phyloP scores from a whole-genome alignment of 1,139 yeast genomes.

The Hyphopichia fennica region DNA sequence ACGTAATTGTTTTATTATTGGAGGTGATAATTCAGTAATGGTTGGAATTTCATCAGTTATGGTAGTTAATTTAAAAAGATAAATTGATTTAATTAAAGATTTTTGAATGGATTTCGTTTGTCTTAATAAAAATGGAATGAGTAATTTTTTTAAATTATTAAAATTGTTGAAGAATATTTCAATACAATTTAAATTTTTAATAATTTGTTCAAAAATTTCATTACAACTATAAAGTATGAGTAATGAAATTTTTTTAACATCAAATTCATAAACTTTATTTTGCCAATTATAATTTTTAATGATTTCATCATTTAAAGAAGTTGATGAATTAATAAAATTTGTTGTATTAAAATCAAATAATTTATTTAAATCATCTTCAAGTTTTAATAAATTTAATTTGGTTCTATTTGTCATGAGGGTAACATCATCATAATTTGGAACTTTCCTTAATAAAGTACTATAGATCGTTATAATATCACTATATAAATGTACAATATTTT shows the following conservation, averaged over 20 bases:
- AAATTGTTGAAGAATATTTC: conserved; percentile 37
- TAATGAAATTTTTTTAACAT: conserved; percentile 21
- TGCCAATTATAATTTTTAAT: conserved; percentile 26
- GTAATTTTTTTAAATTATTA: conserved; percentile 39
- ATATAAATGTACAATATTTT: conserved; percentile 36
- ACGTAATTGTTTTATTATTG: conserved; percentile 27
- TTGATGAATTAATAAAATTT: conserved; percentile 6
- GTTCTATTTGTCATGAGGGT: conserved; percentile 32
- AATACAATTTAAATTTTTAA: conserved; percentile 29
- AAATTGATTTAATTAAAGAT: conserved; percentile 24
- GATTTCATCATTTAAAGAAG: not conserved
- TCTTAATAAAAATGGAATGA: conserved; percentile 33
- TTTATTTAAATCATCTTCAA: conserved; percentile 35
- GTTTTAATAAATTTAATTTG: conserved; percentile 20
- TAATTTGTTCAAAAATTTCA: conserved; percentile 21
- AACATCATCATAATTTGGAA: conserved; percentile 45
- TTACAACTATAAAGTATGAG: conserved; percentile 21
- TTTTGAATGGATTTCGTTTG: conserved; percentile 31
- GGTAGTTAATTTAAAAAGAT: conserved; percentile 27
- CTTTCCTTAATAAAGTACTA: conserved; percentile 38
- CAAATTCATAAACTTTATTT: conserved; percentile 23
- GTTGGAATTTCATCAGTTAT: conserved; percentile 26
- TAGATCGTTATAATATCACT: conserved; percentile 43
- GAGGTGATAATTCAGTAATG: conserved; percentile 19
- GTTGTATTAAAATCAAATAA: conserved; percentile 16